Evolutionary conservation across 2,329 filamentous ascomycete species (phyloP).

Genomic region (Paraphaeosphaeria sporulosa): DNA sequence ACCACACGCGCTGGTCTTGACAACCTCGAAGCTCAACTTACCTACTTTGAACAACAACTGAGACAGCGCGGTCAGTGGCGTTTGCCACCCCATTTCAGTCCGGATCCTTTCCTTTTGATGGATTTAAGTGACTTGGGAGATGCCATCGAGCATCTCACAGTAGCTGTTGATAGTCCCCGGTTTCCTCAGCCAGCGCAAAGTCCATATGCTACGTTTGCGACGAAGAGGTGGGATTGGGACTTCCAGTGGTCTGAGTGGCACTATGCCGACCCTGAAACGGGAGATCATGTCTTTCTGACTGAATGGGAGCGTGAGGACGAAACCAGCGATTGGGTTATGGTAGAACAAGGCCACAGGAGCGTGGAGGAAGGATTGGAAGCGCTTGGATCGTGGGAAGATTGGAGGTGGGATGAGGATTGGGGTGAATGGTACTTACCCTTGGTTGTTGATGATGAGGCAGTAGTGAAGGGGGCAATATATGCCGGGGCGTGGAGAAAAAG

Average conservation of each 20-base stretch:
- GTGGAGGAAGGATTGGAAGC: constrained; percentile 15
- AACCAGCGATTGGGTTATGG: background rate
- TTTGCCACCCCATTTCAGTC: background rate
- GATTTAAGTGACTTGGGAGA: constrained; percentile 1
- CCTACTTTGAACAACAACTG: background rate
- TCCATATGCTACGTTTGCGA: background rate
- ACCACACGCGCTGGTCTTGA: background rate
- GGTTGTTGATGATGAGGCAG: background rate
- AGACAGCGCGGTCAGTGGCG: constrained; percentile 5
- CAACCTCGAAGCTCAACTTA: background rate
- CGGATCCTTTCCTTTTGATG: background rate
- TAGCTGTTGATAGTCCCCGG: background rate
- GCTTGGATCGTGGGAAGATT: constrained; percentile 31
- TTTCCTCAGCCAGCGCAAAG: background rate
- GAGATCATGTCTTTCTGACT: background rate
- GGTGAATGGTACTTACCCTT: constrained; percentile 27
- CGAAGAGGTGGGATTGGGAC: constrained; percentile 1
- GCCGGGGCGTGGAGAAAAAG: constrained; percentile 23
- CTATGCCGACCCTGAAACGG: background rate
- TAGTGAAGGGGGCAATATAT: constrained; percentile 16
- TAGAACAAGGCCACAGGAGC: background rate
- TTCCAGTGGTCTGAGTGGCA: constrained; percentile 5
- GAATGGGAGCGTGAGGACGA: background rate
- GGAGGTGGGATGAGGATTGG: constrained; percentile 25
- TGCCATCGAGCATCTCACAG: background rate